Evolutionary conservation across 306 rosid species (phyloP), one percentile per base, ranked within the genome.

Genomic region (Phaseolus lunatus): DNA sequence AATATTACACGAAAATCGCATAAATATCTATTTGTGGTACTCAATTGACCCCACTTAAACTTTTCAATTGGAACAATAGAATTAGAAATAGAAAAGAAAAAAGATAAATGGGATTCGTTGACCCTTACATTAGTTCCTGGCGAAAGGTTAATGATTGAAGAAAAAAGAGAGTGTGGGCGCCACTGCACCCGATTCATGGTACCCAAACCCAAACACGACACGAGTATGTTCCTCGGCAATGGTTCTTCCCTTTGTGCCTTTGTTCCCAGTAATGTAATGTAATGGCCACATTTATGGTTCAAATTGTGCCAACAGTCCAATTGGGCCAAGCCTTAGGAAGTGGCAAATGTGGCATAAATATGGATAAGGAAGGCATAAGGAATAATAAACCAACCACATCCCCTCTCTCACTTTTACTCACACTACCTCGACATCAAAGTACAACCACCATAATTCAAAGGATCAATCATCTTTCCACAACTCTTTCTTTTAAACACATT

Each of bases 341-440:
- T 37, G 62, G 73, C 66, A 80, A 59, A 73, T 78, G 84, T 73
- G 87, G 79, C 85, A 78, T 81, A 68, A 53, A 11, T 26, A 76
- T 84, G 88, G 88, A 80, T 78, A 82, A 78, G 82, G 33, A 83
- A 75, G 80, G 47, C 59, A 81, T 24, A 72, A 29, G 8, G 86
- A 87, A 89, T 87, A 87, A 89, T 87, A 85, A 75, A 71, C 44
- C 56, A 19, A 72, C 43, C 56, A 39, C 49, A 31, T 26, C 22
- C 31, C 56, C 65, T 74, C 79, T 80, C 57, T 65, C 73, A 52
- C 79, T 49, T 75, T 69, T 68, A 77, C 73, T 9, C 62, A 52
- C 62, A 52, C 14, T 3, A 22, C 64, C 68, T 85, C 86, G 90
- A 88, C 90, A 70, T 70, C 0, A 10, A 31, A 73, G 83, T 85